phyloP scores from a whole-genome alignment of 2,329 filamentous ascomycete genomes.

The Corynespora cassiicola region DNA sequence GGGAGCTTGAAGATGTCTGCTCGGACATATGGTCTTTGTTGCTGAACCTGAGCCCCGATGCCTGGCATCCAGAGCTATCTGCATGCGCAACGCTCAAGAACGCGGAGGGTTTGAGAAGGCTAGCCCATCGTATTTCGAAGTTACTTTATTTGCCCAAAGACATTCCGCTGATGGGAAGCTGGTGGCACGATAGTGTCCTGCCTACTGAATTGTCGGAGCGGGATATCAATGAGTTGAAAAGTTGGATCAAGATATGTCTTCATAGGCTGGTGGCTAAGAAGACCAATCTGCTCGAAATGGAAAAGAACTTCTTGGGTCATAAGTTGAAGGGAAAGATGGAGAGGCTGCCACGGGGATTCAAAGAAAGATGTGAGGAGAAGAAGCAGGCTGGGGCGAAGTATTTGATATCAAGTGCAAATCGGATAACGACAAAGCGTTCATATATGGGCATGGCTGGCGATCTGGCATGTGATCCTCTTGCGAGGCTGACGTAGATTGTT shows the following conservation, averaged over 20 bases:
- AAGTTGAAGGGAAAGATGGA: slow-evolving; percentile 1
- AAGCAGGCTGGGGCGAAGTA: background rate
- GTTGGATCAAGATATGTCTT: slow-evolving; percentile 5
- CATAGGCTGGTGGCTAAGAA: slow-evolving; percentile 1
- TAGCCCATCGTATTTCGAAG: too few species aligned
- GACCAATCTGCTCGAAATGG: background rate
- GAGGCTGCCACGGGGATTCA: background rate
- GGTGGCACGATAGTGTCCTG: too few species aligned
- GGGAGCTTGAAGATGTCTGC: background rate
- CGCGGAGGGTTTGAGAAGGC: too few species aligned
- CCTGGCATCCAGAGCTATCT: background rate
- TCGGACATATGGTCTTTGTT: background rate
- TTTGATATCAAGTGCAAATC: background rate
- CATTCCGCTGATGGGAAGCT: too few species aligned
- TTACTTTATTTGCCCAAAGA: too few species aligned
- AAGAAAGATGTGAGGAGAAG: background rate
- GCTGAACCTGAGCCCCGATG: background rate
- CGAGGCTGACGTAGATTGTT: too few species aligned
- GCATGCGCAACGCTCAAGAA: too few species aligned
- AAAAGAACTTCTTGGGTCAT: background rate
- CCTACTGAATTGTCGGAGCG: too few species aligned
- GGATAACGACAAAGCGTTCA: background rate
- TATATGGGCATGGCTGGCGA: background rate
- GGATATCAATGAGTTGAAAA: slow-evolving; percentile 5
- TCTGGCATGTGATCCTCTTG: too few species aligned